phyloP scores from a whole-genome alignment of 371 early-diverging fungal species.

The Mucor indicus region DNA sequence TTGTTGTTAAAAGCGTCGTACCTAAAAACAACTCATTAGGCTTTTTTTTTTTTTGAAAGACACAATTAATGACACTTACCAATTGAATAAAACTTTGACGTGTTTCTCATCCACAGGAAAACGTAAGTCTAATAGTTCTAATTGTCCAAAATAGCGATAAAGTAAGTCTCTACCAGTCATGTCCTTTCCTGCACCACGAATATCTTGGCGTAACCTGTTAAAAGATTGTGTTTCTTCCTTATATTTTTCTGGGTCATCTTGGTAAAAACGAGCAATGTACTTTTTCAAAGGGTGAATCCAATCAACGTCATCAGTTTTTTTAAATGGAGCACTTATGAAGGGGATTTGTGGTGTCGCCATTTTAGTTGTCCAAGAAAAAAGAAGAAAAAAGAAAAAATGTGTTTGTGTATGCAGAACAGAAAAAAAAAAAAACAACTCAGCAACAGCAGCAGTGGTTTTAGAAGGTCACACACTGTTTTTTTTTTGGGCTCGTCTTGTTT shows the following conservation, averaged over 20 bases:
- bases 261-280: slow-evolving; percentile 82
- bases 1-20: slow-evolving; percentile 78
- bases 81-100: slow-evolving; percentile 83
- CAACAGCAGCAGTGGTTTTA: too few relatives aligned
- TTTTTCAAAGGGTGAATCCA: slow-evolving; percentile 79
- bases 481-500: too few relatives aligned
- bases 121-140: slow-evolving; percentile 90
- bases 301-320: slow-evolving; percentile 76
- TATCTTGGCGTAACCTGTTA: slow-evolving; percentile 91
- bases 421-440: slow-evolving; percentile 5
- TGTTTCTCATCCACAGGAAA: slow-evolving; percentile 91
- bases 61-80: slow-evolving; percentile 51
- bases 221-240: slow-evolving; percentile 78
- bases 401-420: too few relatives aligned
- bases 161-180: slow-evolving; percentile 88
- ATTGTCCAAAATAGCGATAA: slow-evolving; percentile 93
- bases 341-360: slow-evolving; percentile 58
- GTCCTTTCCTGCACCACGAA: slow-evolving; percentile 91
- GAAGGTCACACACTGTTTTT: neutral
- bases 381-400: slow-evolving; percentile 2
- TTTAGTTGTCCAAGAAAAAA: neutral
- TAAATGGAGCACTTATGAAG: slow-evolving; percentile 59
- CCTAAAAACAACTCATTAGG: slow-evolving; percentile 42
- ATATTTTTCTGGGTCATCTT: slow-evolving; percentile 92
- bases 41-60: neutral